These are phyloP conservation scores for Dioscorea cayenensis DNA, from an alignment of 116 monocot genomes.

Conservation along the genomic window DNA sequence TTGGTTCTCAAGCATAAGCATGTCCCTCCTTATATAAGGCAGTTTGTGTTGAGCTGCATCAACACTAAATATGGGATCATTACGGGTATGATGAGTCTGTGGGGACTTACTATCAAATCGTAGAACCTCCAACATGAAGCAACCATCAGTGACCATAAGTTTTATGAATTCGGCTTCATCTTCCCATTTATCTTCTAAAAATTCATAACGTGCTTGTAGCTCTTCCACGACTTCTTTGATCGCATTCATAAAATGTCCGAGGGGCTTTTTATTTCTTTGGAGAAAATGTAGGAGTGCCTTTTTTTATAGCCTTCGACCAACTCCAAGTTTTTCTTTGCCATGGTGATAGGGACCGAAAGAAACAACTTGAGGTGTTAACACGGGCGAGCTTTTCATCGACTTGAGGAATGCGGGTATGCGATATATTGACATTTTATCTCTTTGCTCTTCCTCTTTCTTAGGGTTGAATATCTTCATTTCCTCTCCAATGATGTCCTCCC, in stretches of 20 bases:
- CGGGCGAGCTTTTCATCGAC: neutral
- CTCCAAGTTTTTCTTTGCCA: neutral
- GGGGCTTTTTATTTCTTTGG: neutral
- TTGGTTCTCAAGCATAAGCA: conserved; percentile 34
- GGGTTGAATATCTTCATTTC: no score
- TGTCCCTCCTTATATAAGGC: conserved; percentile 32
- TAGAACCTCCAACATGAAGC: conserved; percentile 16
- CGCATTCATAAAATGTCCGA: neutral
- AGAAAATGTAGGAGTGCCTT: conserved; percentile 21
- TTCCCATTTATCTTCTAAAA: conserved; percentile 7
- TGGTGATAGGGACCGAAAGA: neutral
- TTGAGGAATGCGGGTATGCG: neutral
- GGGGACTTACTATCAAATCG: neutral
- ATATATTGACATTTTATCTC: neutral
- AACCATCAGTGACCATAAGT: conserved; percentile 11
- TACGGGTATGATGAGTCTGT: neutral
- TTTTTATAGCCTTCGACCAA: neutral
- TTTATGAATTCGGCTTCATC: conserved; percentile 4
- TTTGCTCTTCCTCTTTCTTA: no score
- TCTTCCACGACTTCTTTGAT: neutral
- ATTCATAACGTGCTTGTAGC: neutral
- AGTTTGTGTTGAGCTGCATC: conserved; percentile 8
- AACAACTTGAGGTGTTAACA: neutral
- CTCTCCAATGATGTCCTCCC: no score
- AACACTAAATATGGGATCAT: conserved; percentile 11